These are phyloP conservation scores for Allomyces macrogynus DNA, from an alignment of 192 early-diverging fungal species.

Conservation along the genomic window DNA sequence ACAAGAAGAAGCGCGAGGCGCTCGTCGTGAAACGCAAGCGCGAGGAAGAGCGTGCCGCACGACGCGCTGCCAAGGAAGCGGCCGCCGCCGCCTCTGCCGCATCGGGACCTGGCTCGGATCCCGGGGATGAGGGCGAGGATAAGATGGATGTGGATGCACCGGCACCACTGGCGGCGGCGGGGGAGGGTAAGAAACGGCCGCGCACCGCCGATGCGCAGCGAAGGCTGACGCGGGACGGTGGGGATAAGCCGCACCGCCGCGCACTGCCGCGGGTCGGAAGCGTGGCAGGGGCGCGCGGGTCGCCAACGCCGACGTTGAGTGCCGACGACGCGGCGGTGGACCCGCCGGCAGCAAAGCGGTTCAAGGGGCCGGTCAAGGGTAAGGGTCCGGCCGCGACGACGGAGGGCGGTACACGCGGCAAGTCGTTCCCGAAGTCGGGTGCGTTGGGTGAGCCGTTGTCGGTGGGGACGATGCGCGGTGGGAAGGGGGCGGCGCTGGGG, in stretches of 20 bases:
- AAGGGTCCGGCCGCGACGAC: no score
- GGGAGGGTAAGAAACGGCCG: background rate
- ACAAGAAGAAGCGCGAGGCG: slow-evolving; percentile 36
- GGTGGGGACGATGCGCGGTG: no score
- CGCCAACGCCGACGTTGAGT: background rate
- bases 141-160: background rate
- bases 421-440: no score
- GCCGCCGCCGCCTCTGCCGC: background rate
- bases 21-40: slow-evolving; percentile 17
- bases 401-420: no score
- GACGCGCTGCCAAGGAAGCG: background rate
- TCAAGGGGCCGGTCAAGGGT: no score
- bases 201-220: background rate
- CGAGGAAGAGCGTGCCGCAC: slow-evolving; percentile 14
- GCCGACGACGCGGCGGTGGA: background rate
- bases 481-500: no score
- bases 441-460: no score
- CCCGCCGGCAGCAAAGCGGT: background rate
- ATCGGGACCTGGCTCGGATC: no score
- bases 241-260: background rate
- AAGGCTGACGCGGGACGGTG: background rate
- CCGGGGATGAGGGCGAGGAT: background rate
- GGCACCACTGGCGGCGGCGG: no score
- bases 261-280: background rate
- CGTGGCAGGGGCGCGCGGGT: background rate